Evolutionary conservation across 805 yeast species (phyloP).

Genomic region (Wickerhamiella allomyrinae): DNA sequence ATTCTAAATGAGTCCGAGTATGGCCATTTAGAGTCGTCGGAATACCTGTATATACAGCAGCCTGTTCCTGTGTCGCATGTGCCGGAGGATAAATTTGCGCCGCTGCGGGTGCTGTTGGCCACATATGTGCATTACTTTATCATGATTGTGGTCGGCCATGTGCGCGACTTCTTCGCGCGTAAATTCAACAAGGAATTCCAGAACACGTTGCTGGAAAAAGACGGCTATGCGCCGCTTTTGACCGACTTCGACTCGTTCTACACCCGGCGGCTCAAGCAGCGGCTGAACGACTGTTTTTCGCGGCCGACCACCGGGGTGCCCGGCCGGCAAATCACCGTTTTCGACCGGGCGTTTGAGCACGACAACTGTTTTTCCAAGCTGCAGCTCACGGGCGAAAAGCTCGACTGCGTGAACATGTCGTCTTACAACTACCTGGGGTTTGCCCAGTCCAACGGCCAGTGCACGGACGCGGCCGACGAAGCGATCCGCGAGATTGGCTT

Average conservation of each 20-base stretch:
- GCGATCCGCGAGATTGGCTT: constrained; percentile 59
- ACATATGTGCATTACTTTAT: constrained; percentile 79
- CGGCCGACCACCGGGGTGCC: constrained; percentile 97
- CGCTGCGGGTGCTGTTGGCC: constrained; percentile 59
- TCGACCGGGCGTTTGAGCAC: constrained; percentile 48
- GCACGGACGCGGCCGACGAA: constrained; percentile 65
- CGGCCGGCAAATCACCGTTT: constrained; percentile 75
- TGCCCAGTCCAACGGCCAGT: constrained; percentile 85
- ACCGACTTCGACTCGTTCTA: constrained; percentile 89
- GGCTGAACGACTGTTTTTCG: constrained; percentile 89
- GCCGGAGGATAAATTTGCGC: constrained; percentile 69
- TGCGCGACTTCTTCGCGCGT: constrained; percentile 78
- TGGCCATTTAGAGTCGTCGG: constrained; percentile 53
- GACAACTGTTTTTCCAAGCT: constrained; percentile 49
- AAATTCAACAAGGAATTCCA: constrained; percentile 53
- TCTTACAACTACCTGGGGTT: constrained; percentile 93
- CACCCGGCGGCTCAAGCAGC: constrained; percentile 76
- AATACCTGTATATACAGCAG: constrained; percentile 48
- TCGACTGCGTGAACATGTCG: constrained; percentile 70
- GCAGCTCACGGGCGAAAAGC: constrained; percentile 60
- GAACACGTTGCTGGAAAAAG: constrained; percentile 51
- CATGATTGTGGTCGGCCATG: constrained; percentile 76
- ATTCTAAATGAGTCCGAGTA: constrained; percentile 33
- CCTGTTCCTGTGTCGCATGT: constrained; percentile 27
- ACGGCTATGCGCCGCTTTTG: constrained; percentile 94